Evolutionary conservation across 2,329 filamentous ascomycete species (phyloP).

Genomic region (Teratosphaeria viscida): DNA sequence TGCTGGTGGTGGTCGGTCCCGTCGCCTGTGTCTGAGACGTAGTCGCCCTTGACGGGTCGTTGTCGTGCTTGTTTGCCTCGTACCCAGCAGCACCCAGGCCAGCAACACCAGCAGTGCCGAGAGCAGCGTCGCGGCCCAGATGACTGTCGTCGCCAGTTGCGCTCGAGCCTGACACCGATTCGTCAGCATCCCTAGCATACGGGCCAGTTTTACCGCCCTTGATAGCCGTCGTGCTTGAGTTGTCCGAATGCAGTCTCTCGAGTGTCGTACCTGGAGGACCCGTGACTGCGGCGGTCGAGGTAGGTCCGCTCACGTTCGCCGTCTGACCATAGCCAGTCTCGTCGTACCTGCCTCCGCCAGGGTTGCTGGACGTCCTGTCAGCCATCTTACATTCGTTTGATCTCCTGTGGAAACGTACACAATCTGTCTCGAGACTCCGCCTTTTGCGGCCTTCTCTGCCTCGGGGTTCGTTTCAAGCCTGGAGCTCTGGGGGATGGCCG

Average conservation of each 20-base stretch:
- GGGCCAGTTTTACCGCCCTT: conserved; percentile 6
- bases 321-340: conserved; percentile 8
- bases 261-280: conserved; percentile 3
- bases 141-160: neutral
- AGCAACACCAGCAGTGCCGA: conserved; percentile 1
- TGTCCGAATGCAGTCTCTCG: neutral
- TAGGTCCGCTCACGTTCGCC: neutral
- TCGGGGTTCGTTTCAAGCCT: neutral
- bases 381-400: neutral
- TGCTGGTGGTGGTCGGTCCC: conserved; percentile 13
- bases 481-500: neutral
- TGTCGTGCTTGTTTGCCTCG: neutral
- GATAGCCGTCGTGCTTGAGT: conserved; percentile 3
- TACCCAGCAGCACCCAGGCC: conserved; percentile 2
- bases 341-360: conserved; percentile 10
- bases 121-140: conserved; percentile 1
- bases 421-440: neutral
- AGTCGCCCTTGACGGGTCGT: neutral
- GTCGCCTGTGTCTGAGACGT: neutral
- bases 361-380: conserved; percentile 4
- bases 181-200: conserved; percentile 8
- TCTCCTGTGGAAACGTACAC: neutral
- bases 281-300: neutral
- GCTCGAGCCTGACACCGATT: conserved; percentile 1
- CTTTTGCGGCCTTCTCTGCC: neutral